Evolutionary conservation across 441 rosid species (phyloP).

Genomic region (Gossypium laxum): DNA sequence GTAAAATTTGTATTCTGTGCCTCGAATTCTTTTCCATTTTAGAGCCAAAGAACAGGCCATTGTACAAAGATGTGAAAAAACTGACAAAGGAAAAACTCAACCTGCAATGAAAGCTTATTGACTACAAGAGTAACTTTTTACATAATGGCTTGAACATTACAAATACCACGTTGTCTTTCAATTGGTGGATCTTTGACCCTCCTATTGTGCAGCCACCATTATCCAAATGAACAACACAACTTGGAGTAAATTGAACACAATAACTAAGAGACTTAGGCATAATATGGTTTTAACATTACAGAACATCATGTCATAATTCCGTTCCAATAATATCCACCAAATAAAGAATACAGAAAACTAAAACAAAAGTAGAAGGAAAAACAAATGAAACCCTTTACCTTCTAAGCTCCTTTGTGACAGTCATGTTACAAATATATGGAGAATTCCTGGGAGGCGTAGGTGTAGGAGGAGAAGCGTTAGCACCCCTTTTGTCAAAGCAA

Average conservation of each 20-base stretch:
- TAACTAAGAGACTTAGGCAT: neutral
- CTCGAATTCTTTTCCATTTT: neutral
- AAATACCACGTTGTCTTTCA: neutral
- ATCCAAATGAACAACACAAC: neutral
- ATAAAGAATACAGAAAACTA: neutral
- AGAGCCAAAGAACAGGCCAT: neutral
- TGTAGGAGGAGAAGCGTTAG: constrained; percentile 65
- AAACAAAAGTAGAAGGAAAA: neutral
- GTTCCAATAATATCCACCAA: neutral
- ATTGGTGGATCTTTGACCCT: neutral
- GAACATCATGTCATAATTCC: neutral
- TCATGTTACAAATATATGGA: constrained; percentile 81
- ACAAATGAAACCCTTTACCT: neutral
- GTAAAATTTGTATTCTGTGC: neutral
- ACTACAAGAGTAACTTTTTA: neutral
- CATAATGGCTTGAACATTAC: neutral
- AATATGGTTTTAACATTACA: neutral
- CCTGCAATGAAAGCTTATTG: neutral
- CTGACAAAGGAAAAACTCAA: neutral
- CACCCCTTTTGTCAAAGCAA: constrained; percentile 56
- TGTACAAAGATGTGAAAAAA: neutral
- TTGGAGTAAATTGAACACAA: neutral
- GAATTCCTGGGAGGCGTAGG: constrained; percentile 65
- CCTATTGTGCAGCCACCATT: neutral
- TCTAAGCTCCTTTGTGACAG: constrained; percentile 62